Evolutionary conservation across 495 filamentous ascomycete species (phyloP), one percentile per base, ranked within the genome.

Genomic region (Podospora didyma): DNA sequence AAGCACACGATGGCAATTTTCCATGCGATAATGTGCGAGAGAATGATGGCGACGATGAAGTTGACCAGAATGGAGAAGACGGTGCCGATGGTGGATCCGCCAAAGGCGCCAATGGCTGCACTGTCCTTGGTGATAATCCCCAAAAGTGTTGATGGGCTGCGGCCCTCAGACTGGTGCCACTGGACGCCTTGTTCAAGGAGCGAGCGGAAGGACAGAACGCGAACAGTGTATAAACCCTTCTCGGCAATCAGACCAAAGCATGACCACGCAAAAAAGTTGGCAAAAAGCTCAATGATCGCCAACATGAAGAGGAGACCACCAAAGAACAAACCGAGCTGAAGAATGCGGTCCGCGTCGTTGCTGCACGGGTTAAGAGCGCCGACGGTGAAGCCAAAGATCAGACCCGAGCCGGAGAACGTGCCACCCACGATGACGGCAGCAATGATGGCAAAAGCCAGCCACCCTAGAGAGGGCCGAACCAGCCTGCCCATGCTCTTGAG

Each of bases 291-390:
- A 20, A 83, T 76, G 45, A 93, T 69, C 9, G 88, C 92, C 21
- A 96, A 81, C 80, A 96, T 89, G 19, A 96, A 81, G 69, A 92
- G 96, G 88, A 97, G 92, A 49, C 83, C 68, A 35, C 82, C 83
- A 88, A 91, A 97, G 69, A 96, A 96, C 62, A 91, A 80, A 41
- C 82, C 84, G 46, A 86, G 80, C 10, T 80, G 75, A 37, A 85
- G 80, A 21, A 92, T 54, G 24, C 67, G 59, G 2, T 52, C 57
- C 0, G 24, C 16, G 24, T 49, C 52, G 31, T 58, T 64, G 37
- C 60, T 69, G 37, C 51, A 68, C 0, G 70, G 68, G 28, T 64
- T 71, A 53, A 75, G 60, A 35, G 59, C 56, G 20, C 69, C 65
- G 28, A 66, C 55, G 16, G 74, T 65, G 20, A 63, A 55, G 0